Conservation (phyloP, 805 yeast genomes). For the Tetrapisispora iriomotensis region DNA sequence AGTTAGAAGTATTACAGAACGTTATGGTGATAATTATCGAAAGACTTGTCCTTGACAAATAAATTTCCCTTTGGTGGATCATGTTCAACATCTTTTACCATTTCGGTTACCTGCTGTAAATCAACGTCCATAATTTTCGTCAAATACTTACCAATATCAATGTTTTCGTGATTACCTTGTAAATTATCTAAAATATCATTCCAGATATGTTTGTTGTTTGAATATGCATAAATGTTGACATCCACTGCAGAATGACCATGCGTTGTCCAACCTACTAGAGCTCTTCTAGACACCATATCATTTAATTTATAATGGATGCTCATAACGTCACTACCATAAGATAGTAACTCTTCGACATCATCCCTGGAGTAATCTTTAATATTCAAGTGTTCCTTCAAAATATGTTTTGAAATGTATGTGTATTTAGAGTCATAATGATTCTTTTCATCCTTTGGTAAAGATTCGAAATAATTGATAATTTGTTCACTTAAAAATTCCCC, state of each 20-base stretch:
- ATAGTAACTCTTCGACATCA: conserved; percentile 42
- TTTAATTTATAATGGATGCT: conserved; percentile 41
- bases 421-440: conserved; percentile 7
- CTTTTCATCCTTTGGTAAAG: too few relatives aligned
- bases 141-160: conserved; percentile 71
- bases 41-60: conserved; percentile 10
- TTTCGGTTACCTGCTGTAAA: conserved; percentile 39
- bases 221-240: conserved; percentile 79
- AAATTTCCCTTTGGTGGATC: conserved; percentile 24
- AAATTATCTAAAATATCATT: conserved; percentile 36
- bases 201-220: conserved; percentile 44
- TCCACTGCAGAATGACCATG: conserved; percentile 96
- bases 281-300: conserved; percentile 65
- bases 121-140: conserved; percentile 40
- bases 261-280: conserved; percentile 93
- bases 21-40: neutral
- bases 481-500: conserved; percentile 57
- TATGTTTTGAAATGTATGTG: conserved; percentile 40
- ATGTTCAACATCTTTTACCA: conserved; percentile 43
- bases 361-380: conserved; percentile 43
- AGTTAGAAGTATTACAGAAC: neutral
- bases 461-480: conserved; percentile 21
- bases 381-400: conserved; percentile 59
- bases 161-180: conserved; percentile 80
- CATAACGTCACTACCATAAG: conserved; percentile 15